Conservation (phyloP, 208 protist genomes). For the Trypanosoma congolense region DNA sequence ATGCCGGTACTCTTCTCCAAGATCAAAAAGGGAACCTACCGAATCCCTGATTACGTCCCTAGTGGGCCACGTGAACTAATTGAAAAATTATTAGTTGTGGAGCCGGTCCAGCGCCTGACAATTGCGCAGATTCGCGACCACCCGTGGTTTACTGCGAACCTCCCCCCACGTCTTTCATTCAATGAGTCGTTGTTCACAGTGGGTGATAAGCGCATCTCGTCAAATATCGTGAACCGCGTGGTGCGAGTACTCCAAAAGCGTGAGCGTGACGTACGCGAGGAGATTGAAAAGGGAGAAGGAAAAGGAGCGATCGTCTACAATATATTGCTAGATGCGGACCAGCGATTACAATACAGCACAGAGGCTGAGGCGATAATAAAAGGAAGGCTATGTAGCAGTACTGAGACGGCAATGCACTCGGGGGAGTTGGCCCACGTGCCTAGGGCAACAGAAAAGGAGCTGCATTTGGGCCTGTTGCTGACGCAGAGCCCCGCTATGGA, state of each 20-base stretch:
- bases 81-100: conserved; percentile 83
- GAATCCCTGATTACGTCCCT: conserved; percentile 58
- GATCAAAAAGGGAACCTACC: conserved; percentile 88
- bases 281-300: conserved; percentile 60
- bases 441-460: conserved; percentile 73
- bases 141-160: conserved; percentile 80
- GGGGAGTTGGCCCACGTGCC: conserved; percentile 16
- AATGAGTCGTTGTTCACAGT: conserved; percentile 63
- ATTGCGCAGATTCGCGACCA: conserved; percentile 89
- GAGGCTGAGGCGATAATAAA: conserved; percentile 24
- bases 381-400: not conserved
- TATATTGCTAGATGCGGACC: conserved; percentile 72
- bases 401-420: conserved; percentile 8
- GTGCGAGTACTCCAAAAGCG: conserved; percentile 48
- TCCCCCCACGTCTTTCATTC: conserved; percentile 79
- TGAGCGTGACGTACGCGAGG: conserved; percentile 60
- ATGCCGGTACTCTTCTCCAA: conserved; percentile 90
- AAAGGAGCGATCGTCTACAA: conserved; percentile 77
- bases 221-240: conserved; percentile 54
- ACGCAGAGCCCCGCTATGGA: conserved; percentile 87
- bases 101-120: conserved; percentile 85
- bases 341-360: conserved; percentile 53
- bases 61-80: conserved; percentile 71
- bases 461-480: conserved; percentile 83
- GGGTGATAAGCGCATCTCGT: conserved; percentile 67